Percentiles rank a stretch among this genome's conserved stretches.
These are phyloP conservation scores for Acidiella bohemica DNA, from an alignment of 495 filamentous ascomycete genomes.

Conservation along the genomic window DNA sequence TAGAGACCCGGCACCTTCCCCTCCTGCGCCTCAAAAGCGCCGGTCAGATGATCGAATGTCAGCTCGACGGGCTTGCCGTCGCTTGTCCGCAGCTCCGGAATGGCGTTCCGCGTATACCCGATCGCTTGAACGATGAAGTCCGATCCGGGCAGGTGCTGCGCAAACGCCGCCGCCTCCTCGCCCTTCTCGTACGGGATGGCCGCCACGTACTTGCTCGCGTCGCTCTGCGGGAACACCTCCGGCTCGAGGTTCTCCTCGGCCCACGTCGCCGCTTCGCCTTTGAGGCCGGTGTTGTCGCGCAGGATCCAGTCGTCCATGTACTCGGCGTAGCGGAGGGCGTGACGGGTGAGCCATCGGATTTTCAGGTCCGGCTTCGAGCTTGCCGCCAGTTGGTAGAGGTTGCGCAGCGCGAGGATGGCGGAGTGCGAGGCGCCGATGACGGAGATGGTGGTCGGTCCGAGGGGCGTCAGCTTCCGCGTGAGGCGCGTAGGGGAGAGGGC, in stretches of 20 bases:
- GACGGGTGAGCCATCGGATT: conserved; percentile 48
- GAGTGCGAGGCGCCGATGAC: conserved; percentile 50
- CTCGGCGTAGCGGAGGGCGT: conserved; percentile 46
- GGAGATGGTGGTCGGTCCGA: conserved; percentile 32
- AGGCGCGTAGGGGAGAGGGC: conserved; percentile 43
- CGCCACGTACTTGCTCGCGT: conserved; percentile 36
- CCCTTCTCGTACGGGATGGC: conserved; percentile 38
- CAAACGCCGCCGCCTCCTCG: conserved; percentile 33
- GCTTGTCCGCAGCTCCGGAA: conserved; percentile 32
- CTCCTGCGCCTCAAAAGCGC: conserved; percentile 30
- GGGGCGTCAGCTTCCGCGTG: conserved; percentile 28
- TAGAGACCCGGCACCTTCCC: conserved; percentile 37
- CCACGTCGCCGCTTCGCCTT: conserved; percentile 46
- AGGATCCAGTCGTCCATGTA: conserved; percentile 49
- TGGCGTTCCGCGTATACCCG: conserved; percentile 37
- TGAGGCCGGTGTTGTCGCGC: conserved; percentile 50
- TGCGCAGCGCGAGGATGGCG: conserved; percentile 47
- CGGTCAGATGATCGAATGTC: conserved; percentile 38
- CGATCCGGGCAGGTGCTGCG: conserved; percentile 35
- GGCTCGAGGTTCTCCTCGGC: conserved; percentile 44
- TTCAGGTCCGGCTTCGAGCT: conserved; percentile 38
- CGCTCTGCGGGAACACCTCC: conserved; percentile 32
- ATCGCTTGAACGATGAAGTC: conserved; percentile 42
- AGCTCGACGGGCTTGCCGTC: conserved; percentile 22
- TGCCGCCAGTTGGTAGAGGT: conserved; percentile 40